Evolutionary conservation across 768 basidiomycete genomes (phyloP).

Genomic region (Sarcodon sp.): DNA sequence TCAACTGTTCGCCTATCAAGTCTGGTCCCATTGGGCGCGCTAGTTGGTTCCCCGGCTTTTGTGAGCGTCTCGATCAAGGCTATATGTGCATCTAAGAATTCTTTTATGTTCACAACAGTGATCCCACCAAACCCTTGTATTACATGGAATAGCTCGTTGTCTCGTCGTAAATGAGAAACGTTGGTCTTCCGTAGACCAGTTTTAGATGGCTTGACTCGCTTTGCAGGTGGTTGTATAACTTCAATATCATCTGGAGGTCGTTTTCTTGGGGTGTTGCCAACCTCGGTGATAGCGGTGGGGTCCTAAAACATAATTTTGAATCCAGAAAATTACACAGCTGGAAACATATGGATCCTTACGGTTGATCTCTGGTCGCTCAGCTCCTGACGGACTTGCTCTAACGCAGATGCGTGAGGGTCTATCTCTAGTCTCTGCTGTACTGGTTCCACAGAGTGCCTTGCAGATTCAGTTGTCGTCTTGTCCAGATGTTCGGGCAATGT

Average conservation of each 20-base stretch:
- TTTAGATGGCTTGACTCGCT: slow-evolving; percentile 1
- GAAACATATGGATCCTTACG: too few relatives aligned
- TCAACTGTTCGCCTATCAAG: slow-evolving; percentile 65
- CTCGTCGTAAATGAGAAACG: slow-evolving; percentile 65
- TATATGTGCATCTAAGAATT: slow-evolving; percentile 56
- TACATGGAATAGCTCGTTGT: slow-evolving; percentile 65
- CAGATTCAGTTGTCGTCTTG: too few relatives aligned
- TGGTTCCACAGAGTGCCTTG: too few relatives aligned
- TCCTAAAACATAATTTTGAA: too few relatives aligned
- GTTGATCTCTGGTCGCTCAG: too few relatives aligned
- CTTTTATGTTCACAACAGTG: slow-evolving; percentile 49
- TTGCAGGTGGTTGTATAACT: not conserved
- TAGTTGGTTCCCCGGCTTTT: slow-evolving; percentile 53
- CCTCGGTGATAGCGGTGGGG: too few relatives aligned
- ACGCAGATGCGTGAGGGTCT: too few relatives aligned
- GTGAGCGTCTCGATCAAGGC: slow-evolving; percentile 45
- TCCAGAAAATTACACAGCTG: too few relatives aligned
- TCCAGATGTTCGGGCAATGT: too few relatives aligned
- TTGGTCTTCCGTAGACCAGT: slow-evolving; percentile 31
- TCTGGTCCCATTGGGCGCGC: slow-evolving; percentile 52
- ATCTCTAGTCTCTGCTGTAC: too few relatives aligned
- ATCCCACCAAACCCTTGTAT: slow-evolving; percentile 60
- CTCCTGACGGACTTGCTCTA: too few relatives aligned
- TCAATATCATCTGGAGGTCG: not conserved
- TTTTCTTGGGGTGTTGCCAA: too few relatives aligned